Evolutionary conservation across 192 early-diverging fungal species (phyloP).

Genomic region (Coemansia asiatica): DNA sequence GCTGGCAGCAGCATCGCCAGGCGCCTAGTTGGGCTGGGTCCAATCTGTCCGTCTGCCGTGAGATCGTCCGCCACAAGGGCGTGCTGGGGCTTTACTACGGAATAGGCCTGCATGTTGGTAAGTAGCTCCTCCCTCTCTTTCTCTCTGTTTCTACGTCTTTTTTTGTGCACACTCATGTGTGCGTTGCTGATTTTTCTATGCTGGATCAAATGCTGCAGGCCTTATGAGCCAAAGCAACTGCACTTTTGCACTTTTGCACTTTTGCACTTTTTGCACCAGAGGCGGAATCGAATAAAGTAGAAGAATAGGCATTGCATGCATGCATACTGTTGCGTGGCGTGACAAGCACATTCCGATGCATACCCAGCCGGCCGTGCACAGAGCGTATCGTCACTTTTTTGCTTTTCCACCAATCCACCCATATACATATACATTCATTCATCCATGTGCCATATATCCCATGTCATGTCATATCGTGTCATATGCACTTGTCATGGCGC

Average conservation of each 20-base stretch:
- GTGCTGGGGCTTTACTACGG: constrained; percentile 45
- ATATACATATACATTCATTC: background rate
- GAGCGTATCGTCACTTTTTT: too few species aligned
- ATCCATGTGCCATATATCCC: background rate
- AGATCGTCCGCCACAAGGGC: constrained; percentile 44
- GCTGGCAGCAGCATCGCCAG: constrained; percentile 7
- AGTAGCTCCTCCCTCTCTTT: too few species aligned
- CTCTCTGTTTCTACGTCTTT: too few species aligned
- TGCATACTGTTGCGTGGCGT: background rate
- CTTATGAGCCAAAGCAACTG: too few species aligned
- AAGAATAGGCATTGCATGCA: constrained; percentile 5
- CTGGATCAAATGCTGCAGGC: background rate
- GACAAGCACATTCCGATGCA: background rate
- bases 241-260: too few species aligned
- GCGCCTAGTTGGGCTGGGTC: constrained; percentile 36
- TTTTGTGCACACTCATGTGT: background rate
- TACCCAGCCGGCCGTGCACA: too few species aligned
- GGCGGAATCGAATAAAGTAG: background rate
- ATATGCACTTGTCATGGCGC: background rate
- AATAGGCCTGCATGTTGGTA: constrained; percentile 48
- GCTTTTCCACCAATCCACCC: background rate
- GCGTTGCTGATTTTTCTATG: too few species aligned
- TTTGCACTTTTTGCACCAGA: too few species aligned
- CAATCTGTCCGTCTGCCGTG: constrained; percentile 41
- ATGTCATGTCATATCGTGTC: background rate